Evolutionary conservation across 768 basidiomycete species (phyloP).

Genomic region (Naganishia vishniacii): DNA sequence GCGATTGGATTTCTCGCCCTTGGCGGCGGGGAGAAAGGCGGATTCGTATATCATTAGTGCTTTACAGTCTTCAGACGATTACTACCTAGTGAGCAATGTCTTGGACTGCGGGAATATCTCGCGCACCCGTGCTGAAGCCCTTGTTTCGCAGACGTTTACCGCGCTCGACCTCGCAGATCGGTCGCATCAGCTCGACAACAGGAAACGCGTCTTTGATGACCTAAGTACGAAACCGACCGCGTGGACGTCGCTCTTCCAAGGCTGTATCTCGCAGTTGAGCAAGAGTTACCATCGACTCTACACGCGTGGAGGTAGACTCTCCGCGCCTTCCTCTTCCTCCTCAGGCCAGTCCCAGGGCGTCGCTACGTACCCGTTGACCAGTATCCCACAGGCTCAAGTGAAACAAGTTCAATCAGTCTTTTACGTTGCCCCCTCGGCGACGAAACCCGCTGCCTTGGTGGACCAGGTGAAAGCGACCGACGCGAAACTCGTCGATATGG

Average conservation of each 20-base stretch:
- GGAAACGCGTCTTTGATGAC: constrained; percentile 21
- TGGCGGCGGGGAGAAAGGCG: constrained; percentile 36
- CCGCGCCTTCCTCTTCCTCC: background rate
- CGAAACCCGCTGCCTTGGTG: constrained; percentile 10
- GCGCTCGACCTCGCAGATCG: constrained; percentile 41
- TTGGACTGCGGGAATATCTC: too few species aligned
- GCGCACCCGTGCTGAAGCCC: background rate
- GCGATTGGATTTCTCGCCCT: constrained; percentile 40
- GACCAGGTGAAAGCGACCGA: constrained; percentile 14
- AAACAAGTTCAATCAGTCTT: constrained; percentile 15
- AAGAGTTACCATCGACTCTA: constrained; percentile 7
- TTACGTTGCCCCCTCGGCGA: constrained; percentile 5
- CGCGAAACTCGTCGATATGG: constrained; percentile 7
- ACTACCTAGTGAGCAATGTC: constrained; percentile 41
- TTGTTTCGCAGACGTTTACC: constrained; percentile 39
- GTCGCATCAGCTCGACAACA: constrained; percentile 27
- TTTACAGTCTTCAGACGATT: constrained; percentile 37
- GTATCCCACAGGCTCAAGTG: constrained; percentile 8
- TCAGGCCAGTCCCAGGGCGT: background rate
- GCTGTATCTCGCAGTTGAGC: constrained; percentile 13
- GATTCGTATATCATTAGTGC: constrained; percentile 40
- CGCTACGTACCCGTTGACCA: background rate
- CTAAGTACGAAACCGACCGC: constrained; percentile 20
- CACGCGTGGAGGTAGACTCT: constrained; percentile 5
- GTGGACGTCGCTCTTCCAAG: constrained; percentile 15